These are phyloP conservation scores for Chaetomium tenue DNA, from an alignment of 495 filamentous ascomycete genomes.

Conservation along the genomic window DNA sequence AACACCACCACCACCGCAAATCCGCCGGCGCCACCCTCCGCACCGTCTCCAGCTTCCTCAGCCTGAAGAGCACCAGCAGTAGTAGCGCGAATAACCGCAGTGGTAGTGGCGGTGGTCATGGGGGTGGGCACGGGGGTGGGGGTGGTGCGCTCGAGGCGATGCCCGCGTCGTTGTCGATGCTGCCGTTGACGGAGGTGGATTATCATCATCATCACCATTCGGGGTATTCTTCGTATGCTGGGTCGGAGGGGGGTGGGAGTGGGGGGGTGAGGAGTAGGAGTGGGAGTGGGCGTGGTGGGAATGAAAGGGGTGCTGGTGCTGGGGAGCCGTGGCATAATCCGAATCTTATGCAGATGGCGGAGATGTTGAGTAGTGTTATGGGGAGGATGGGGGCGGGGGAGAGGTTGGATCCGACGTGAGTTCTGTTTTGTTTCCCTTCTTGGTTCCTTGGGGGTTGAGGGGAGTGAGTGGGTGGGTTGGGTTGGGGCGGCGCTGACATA, in stretches of 20 bases:
- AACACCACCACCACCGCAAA: constrained; percentile 11
- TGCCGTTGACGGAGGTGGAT: constrained; percentile 14
- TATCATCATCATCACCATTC: no score
- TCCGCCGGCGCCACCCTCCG: constrained; percentile 9
- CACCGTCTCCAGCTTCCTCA: constrained; percentile 13
- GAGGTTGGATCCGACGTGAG: constrained; percentile 35
- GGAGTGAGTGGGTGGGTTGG: background rate
- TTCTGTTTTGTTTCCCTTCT: constrained; percentile 1
- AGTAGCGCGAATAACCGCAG: background rate
- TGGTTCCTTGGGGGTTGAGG: background rate
- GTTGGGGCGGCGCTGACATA: background rate
- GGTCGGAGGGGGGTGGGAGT: background rate
- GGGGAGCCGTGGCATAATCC: constrained; percentile 39
- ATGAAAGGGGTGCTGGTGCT: background rate
- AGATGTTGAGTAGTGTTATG: constrained; percentile 41
- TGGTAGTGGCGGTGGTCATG: background rate
- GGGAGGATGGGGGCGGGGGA: constrained; percentile 26
- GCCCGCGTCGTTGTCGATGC: constrained; percentile 11
- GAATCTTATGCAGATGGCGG: constrained; percentile 45
- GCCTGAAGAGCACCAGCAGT: constrained; percentile 1
- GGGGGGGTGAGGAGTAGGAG: background rate
- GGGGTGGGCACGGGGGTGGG: background rate
- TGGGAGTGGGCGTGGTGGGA: background rate
- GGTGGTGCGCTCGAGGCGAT: background rate
- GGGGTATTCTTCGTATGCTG: background rate